phyloP scores from a whole-genome alignment of 768 basidiomycete species.

The Termitomyces sp. region DNA sequence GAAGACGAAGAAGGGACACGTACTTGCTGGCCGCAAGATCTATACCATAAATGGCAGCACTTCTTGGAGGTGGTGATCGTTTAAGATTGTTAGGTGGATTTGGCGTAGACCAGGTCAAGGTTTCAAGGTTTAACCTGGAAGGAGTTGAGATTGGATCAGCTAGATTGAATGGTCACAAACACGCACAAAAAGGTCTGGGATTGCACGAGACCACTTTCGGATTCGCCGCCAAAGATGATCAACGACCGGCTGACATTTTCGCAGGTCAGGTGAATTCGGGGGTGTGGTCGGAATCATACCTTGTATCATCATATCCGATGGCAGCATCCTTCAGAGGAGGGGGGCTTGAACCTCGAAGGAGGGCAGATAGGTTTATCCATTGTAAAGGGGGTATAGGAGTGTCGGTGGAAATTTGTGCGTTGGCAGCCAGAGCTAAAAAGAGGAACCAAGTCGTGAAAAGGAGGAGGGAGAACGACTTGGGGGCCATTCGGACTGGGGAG shows the following conservation, averaged over 20 bases:
- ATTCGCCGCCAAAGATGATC: constrained; percentile 76
- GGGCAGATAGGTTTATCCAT: constrained; percentile 68
- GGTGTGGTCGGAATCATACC: constrained; percentile 20
- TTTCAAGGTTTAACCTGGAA: constrained; percentile 57
- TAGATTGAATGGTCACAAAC: not conserved
- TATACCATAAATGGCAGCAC: constrained; percentile 57
- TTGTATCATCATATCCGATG: constrained; percentile 57
- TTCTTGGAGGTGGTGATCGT: constrained; percentile 55
- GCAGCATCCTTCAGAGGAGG: constrained; percentile 69
- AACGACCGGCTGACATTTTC: constrained; percentile 44
- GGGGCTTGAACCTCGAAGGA: constrained; percentile 51
- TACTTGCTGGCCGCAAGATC: constrained; percentile 85
- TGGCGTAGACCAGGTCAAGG: constrained; percentile 59
- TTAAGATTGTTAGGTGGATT: constrained; percentile 45
- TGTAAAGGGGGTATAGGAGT: constrained; percentile 62
- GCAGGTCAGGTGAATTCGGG: not conserved
- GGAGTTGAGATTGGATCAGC: not conserved
- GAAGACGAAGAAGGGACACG: constrained; percentile 24
- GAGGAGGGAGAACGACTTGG: constrained; percentile 18
- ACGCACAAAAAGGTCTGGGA: constrained; percentile 67
- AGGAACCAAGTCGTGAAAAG: constrained; percentile 21
- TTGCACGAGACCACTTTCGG: constrained; percentile 58
- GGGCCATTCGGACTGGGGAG: constrained; percentile 27
- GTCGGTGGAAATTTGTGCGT: constrained; percentile 49
- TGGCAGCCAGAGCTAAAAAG: constrained; percentile 17